Evolutionary conservation across 768 basidiomycete genomes (phyloP).

Genomic region (Termitomyces titanicus): DNA sequence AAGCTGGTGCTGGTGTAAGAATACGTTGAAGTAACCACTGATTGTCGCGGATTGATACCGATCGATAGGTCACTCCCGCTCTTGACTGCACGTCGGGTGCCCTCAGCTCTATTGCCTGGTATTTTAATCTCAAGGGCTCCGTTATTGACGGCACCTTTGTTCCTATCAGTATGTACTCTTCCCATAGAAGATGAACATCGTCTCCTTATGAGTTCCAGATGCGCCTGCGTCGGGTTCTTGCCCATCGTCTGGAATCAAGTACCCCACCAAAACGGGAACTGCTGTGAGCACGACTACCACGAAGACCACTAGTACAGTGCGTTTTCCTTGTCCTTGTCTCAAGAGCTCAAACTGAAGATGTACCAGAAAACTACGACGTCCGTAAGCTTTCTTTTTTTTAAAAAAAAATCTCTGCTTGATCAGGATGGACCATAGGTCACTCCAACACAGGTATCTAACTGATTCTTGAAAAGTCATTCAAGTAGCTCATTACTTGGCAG

Average conservation of each 20-base stretch:
- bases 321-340: conserved; percentile 3
- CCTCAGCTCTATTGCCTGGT: conserved; percentile 48
- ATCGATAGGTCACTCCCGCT: conserved; percentile 39
- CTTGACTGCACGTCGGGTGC: conserved; percentile 27
- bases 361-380: conserved; percentile 12
- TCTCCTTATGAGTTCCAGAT: conserved; percentile 31
- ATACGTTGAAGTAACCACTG: neutral
- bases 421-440: conserved; percentile 3
- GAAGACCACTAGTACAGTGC: conserved; percentile 25
- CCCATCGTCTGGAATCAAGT: conserved; percentile 53
- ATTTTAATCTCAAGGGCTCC: conserved; percentile 65
- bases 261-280: conserved; percentile 49
- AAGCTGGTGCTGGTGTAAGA: conserved; percentile 47
- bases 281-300: neutral
- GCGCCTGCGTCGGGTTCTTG: conserved; percentile 49
- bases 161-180: conserved; percentile 44
- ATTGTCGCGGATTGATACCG: neutral
- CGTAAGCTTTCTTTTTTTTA: conserved; percentile 7
- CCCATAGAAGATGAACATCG: neutral
- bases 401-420: neutral
- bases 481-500: conserved; percentile 3
- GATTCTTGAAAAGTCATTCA: neutral
- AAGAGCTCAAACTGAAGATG: neutral
- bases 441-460: conserved; percentile 12
- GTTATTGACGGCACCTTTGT: conserved; percentile 61